Evolutionary conservation across 352 stramenopile genomes (phyloP), one percentile per base, ranked within the genome.

Genomic region (Pythium rishiriense): DNA sequence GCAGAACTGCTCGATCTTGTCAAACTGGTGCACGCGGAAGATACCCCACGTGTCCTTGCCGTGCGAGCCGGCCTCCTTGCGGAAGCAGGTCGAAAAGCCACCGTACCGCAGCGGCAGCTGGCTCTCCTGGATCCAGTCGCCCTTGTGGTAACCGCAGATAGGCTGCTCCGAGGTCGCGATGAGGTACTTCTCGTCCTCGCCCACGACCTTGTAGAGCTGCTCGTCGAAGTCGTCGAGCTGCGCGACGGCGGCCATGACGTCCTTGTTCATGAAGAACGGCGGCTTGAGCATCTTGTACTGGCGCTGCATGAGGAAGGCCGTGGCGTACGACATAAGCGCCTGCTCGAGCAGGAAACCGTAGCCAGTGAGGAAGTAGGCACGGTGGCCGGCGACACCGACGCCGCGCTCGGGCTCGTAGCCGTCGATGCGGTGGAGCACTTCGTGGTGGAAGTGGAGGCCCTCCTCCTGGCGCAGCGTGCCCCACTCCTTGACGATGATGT

Each of bases 251-350:
- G 93, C 88, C 97, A 99, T 99, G 29, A 93, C 74, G 21, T 99
- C 96, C 89, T 99, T 99, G 77, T 99, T 99, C 97, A 99, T 99
- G 69, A 99, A 98, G 81, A 97, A 99, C 48, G 98, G 98, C 26
- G 98, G 97, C 87, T 99, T 98, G 28, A 99, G 74, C 62, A 99
- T 94, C 68, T 98, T 98, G 83, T 99, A 99, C 54, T 97, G 87
- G 26, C 88, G 83, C 66, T 91, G 89, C 65, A 93, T 86, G 55
- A 99, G 83, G 77, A 99, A 99, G 54, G 97, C 74, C 79, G 99
- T 97, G 33, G 93, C 90, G 82, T 99, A 99, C 69, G 98, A 97
- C 81, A 99, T 99, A 37, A 99, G 85, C 42, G 98, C 98, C 80
- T 99, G 97, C 78, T 99, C 99, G 41, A 99, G 85, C 53, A 99